Evolutionary conservation across 192 early-diverging fungal species (phyloP).

Genomic region (Podila minutissima): DNA sequence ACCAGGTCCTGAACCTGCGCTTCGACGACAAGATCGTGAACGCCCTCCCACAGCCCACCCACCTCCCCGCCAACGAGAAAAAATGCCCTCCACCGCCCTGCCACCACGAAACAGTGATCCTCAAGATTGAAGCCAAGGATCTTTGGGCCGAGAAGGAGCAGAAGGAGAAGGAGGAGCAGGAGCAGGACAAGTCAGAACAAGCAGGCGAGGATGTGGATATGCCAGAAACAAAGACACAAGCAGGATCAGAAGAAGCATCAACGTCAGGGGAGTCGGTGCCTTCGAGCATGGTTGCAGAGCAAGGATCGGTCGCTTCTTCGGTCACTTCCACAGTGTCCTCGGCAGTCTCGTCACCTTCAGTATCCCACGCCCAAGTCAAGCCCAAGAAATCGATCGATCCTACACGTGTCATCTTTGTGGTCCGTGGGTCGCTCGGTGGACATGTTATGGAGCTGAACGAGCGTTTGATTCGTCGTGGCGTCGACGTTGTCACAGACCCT

Average conservation of each 20-base stretch:
- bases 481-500: slow-evolving; percentile 18
- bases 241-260: slow-evolving; percentile 1
- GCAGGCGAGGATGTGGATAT: background rate
- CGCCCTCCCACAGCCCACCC: slow-evolving; percentile 31
- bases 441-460: slow-evolving; percentile 48
- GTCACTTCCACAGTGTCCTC: background rate
- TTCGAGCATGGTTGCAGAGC: no score
- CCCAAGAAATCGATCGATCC: slow-evolving; percentile 29
- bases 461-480: slow-evolving; percentile 7
- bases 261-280: background rate
- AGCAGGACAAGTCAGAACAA: background rate
- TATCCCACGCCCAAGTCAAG: background rate
- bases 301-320: no score
- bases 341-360: background rate
- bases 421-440: slow-evolving; percentile 27
- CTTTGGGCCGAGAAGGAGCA: slow-evolving; percentile 1
- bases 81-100: slow-evolving; percentile 36
- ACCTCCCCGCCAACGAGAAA: slow-evolving; percentile 36
- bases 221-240: background rate
- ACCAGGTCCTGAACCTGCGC: slow-evolving; percentile 28
- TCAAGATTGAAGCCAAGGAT: slow-evolving; percentile 38
- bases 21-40: slow-evolving; percentile 24
- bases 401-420: slow-evolving; percentile 33
- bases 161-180: background rate
- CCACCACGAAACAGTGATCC: slow-evolving; percentile 36